phyloP scores from a whole-genome alignment of 192 early-diverging fungal species.

The Coemansia aciculifera region DNA sequence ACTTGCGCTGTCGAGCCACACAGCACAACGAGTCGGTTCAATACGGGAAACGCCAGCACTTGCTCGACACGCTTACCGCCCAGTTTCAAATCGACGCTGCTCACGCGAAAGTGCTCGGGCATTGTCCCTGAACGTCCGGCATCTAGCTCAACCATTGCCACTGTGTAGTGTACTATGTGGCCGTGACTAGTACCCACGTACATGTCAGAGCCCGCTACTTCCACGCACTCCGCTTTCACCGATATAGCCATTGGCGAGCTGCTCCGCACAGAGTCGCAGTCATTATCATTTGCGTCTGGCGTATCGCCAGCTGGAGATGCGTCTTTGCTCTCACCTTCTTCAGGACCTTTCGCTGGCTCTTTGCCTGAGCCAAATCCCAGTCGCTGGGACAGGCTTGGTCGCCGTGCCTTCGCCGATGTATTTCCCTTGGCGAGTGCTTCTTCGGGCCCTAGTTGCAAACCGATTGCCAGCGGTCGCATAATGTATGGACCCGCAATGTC shows the following conservation, averaged over 20 bases:
- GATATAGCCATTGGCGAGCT: neutral
- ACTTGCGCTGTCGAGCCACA: slow-evolving; percentile 36
- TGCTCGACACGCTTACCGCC: slow-evolving; percentile 48
- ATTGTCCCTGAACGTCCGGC: neutral
- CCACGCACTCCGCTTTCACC: slow-evolving; percentile 36
- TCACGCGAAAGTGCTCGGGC: slow-evolving; percentile 18
- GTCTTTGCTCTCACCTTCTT: neutral
- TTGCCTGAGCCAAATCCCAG: slow-evolving; percentile 25
- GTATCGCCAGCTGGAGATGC: neutral
- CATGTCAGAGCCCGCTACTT: slow-evolving; percentile 30
- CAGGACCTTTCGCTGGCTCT: too few species aligned
- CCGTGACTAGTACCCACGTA: slow-evolving; percentile 48
- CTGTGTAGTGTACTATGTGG: slow-evolving; percentile 38
- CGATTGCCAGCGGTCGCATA: slow-evolving; percentile 25
- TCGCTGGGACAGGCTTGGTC: slow-evolving; percentile 47
- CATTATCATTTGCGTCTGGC: neutral
- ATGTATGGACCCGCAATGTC: slow-evolving; percentile 20
- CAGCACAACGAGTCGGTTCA: slow-evolving; percentile 37
- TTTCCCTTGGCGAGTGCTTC: neutral
- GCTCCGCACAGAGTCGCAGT: slow-evolving; percentile 4
- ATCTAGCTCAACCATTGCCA: slow-evolving; percentile 16
- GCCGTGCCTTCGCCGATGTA: slow-evolving; percentile 22
- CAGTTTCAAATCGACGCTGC: slow-evolving; percentile 23
- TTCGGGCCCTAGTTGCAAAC: slow-evolving; percentile 17
- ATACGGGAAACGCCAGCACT: slow-evolving; percentile 34